Percentiles rank a stretch among this genome's conserved stretches.
phyloP scores from a whole-genome alignment of 345 rosid species.

The Citrus maxima region DNA sequence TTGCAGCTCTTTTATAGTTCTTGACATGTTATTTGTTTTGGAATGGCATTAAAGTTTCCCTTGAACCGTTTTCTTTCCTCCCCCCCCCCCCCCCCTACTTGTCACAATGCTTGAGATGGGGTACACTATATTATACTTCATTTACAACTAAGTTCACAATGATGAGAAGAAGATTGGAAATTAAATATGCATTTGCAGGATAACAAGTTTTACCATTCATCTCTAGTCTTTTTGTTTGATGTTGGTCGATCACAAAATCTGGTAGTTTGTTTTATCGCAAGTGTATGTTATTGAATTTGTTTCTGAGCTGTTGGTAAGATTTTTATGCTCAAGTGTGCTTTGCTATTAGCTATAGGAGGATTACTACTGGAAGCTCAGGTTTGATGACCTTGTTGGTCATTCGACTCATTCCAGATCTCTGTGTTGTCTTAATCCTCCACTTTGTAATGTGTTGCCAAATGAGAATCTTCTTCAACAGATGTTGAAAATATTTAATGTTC shows the following conservation, averaged over 20 bases:
- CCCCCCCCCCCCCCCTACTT: not conserved
- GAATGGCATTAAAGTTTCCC: not conserved
- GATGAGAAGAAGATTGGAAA: not conserved
- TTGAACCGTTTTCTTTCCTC: not conserved
- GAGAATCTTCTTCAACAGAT: not conserved
- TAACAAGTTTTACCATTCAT: not conserved
- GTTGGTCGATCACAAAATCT: not conserved
- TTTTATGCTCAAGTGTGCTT: not conserved
- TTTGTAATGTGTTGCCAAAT: not conserved
- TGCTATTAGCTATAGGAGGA: not conserved
- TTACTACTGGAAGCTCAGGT: not conserved
- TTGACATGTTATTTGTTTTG: not conserved
- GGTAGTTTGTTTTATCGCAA: not conserved
- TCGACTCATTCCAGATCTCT: not conserved
- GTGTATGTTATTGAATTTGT: not conserved
- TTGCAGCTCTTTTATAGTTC: not conserved
- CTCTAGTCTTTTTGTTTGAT: not conserved
- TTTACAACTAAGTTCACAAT: not conserved
- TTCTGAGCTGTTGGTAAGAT: not conserved
- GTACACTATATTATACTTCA: not conserved
- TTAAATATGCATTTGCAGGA: not conserved
- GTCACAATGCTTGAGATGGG: not conserved
- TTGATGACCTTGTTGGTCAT: not conserved
- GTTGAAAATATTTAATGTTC: not conserved
- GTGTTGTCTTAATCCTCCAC: not conserved